Evolutionary conservation across 371 early-diverging fungal species (phyloP).

Genomic region (Mortierella sp.): DNA sequence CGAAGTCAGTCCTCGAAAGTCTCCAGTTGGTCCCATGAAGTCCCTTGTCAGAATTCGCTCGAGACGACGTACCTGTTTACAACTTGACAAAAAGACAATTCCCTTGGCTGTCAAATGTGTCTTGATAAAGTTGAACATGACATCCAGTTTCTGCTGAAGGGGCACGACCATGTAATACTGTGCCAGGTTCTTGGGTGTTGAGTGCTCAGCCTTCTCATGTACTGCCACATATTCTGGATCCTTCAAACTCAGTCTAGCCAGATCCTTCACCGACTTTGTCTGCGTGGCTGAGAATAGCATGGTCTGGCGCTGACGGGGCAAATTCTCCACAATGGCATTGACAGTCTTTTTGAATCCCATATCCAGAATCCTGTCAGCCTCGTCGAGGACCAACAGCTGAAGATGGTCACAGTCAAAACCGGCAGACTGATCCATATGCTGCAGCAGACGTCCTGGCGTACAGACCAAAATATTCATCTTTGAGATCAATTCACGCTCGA

Average conservation of each 20-base stretch:
- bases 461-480: conserved; percentile 96
- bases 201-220: conserved; percentile 83
- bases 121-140: conserved; percentile 92
- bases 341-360: conserved; percentile 96
- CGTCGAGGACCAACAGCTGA: conserved; percentile 95
- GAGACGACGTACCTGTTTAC: conserved; percentile 78
- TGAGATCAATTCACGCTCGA: conserved; percentile 87
- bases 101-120: conserved; percentile 89
- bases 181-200: conserved; percentile 83
- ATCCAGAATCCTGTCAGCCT: conserved; percentile 97
- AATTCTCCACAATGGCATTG: conserved; percentile 93
- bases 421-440: conserved; percentile 97
- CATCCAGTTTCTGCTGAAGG: conserved; percentile 88
- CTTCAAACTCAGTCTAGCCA: conserved; percentile 89
- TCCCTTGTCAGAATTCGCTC: too few relatives aligned
- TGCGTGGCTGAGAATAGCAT: conserved; percentile 97
- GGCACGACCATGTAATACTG: conserved; percentile 90
- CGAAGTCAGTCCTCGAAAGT: too few relatives aligned
- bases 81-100: conserved; percentile 89
- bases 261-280: conserved; percentile 93
- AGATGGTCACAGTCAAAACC: conserved; percentile 89
- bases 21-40: too few relatives aligned
- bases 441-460: conserved; percentile 98
- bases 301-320: conserved; percentile 91
- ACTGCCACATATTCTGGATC: conserved; percentile 96